Conservation (phyloP, 352 stramenopile species). For the Globisporangium acanthophoron region DNA sequence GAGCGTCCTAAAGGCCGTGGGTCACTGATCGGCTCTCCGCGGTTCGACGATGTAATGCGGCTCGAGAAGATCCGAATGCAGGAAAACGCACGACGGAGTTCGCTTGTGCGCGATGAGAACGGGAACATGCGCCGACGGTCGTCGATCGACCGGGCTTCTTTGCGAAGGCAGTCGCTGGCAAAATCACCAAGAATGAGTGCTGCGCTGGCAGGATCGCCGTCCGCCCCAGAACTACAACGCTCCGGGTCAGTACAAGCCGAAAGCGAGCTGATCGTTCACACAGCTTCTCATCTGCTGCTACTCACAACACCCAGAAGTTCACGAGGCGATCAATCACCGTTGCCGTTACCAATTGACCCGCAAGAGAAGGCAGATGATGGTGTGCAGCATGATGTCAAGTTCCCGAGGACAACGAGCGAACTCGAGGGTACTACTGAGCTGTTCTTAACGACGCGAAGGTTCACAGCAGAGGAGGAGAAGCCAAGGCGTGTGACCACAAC, state of each 20-base stretch:
- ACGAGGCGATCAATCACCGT: no score
- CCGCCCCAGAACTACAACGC: conserved; percentile 5
- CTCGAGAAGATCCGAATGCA: conserved; percentile 16
- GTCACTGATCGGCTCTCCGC: conserved; percentile 4
- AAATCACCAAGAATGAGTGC: neutral
- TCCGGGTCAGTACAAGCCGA: neutral
- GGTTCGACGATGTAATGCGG: conserved; percentile 1
- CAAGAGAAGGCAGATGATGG: neutral
- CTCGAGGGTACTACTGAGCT: neutral
- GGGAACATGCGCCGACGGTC: conserved; percentile 11
- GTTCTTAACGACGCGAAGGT: conserved; percentile 9
- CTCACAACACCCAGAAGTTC: no score
- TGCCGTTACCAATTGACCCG: neutral
- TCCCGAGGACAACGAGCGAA: neutral
- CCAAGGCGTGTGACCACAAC: neutral
- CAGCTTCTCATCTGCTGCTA: neutral
- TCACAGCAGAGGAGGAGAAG: neutral
- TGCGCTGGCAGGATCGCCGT: neutral
- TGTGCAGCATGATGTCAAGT: neutral
- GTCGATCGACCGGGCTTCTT: neutral
- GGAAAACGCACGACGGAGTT: conserved; percentile 15
- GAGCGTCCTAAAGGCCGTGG: conserved; percentile 23
- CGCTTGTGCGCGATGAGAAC: conserved; percentile 14
- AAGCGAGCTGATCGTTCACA: neutral
- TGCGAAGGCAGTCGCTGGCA: neutral